Conservation (phyloP, 2,329 filamentous ascomycete genomes). For the Diaporthe citri region DNA sequence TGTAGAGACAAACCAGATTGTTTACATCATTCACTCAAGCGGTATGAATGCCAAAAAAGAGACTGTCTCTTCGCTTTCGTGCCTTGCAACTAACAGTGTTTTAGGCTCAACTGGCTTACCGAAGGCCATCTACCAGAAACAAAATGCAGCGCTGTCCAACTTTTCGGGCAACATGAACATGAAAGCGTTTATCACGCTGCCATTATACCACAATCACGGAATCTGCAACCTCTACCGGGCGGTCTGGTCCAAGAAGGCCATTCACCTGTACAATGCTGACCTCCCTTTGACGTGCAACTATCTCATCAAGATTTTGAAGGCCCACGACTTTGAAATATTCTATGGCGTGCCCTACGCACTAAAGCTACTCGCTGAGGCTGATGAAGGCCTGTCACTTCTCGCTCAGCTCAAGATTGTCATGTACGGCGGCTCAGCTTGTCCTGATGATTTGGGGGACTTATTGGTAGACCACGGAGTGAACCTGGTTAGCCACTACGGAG, state of each 20-base stretch:
- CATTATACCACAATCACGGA: constrained; percentile 71
- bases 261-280: constrained; percentile 66
- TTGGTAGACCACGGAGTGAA: constrained; percentile 66
- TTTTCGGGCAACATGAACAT: constrained; percentile 55
- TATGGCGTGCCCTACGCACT: constrained; percentile 74
- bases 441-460: constrained; percentile 68
- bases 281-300: constrained; percentile 66
- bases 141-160: constrained; percentile 63
- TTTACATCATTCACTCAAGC: constrained; percentile 52
- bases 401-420: constrained; percentile 63
- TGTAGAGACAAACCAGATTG: constrained; percentile 44
- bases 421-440: constrained; percentile 69
- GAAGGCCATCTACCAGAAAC: constrained; percentile 72
- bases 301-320: constrained; percentile 58
- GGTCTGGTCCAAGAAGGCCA: constrained; percentile 62
- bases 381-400: constrained; percentile 64
- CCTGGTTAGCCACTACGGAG: constrained; percentile 68
- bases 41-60: constrained; percentile 41
- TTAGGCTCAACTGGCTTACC: constrained; percentile 71
- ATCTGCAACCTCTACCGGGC: constrained; percentile 67
- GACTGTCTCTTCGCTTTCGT: too few species aligned
- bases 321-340: constrained; percentile 64
- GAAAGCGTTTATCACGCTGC: constrained; percentile 66
- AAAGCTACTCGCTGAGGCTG: constrained; percentile 71
- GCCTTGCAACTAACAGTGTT: constrained; percentile 44